These are phyloP conservation scores for Coprinellus micaceus DNA, from an alignment of 768 basidiomycete species.

Conservation along the genomic window DNA sequence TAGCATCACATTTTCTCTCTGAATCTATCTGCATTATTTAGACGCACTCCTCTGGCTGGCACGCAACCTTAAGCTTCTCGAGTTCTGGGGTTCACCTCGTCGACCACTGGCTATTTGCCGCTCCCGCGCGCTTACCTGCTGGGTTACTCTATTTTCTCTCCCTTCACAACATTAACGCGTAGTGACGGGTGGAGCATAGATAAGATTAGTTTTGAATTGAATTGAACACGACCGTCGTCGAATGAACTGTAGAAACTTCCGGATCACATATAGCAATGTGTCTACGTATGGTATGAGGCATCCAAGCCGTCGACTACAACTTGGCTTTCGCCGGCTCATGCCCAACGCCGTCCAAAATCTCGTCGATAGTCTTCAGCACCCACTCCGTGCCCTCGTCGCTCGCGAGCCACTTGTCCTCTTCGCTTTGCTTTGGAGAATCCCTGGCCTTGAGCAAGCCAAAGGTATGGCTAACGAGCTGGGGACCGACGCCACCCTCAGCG, in stretches of 20 bases:
- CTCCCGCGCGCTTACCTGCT: not conserved
- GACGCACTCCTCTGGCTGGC: not conserved
- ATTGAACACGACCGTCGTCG: too few relatives aligned
- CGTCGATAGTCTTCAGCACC: constrained; percentile 81
- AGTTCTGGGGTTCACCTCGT: too few relatives aligned
- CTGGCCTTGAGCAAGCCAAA: constrained; percentile 89
- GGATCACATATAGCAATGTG: too few relatives aligned
- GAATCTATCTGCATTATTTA: constrained; percentile 4
- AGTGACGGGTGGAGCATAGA: not conserved
- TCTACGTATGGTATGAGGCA: too few relatives aligned
- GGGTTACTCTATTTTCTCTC: not conserved
- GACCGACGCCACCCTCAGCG: constrained; percentile 79
- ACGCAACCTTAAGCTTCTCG: not conserved
- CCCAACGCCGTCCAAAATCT: constrained; percentile 71
- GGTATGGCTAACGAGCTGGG: constrained; percentile 84
- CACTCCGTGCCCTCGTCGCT: constrained; percentile 87
- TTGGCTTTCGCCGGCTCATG: constrained; percentile 52
- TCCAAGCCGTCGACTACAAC: constrained; percentile 55
- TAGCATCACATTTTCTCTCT: constrained; percentile 2
- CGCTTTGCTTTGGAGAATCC: constrained; percentile 49
- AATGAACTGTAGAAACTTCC: too few relatives aligned
- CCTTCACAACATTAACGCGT: not conserved
- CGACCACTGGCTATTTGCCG: too few relatives aligned
- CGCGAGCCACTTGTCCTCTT: constrained; percentile 76
- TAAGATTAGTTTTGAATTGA: not conserved